Evolutionary conservation across 768 basidiomycete genomes (phyloP), one percentile per base, ranked within the genome.

Genomic region (Xerocomus spinulosus): DNA sequence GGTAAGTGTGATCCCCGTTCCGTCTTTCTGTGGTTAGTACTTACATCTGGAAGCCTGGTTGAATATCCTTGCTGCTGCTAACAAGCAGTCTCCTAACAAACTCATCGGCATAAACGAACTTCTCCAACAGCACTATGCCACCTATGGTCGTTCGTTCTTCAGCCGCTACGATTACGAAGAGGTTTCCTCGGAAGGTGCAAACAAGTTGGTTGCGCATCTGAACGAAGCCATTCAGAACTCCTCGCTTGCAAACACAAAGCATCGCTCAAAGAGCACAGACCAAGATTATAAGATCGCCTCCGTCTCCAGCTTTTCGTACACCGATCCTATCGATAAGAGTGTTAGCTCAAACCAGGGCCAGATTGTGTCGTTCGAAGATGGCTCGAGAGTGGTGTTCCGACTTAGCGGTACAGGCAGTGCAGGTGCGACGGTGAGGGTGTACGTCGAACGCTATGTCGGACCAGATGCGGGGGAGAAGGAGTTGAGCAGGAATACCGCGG

Each of bases 131-230:
- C 92, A 94, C 75, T 99, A 97, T 72, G 76, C 79, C 52, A 83
- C 78, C 59, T 98, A 99, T 68, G 96, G 96, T 36, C 91, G 96
- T 50, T 92, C 86, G 40, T 98, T 96, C 83, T 99, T 99, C 79
- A 94, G 89, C 58, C 87, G 94, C 52, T 98, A 99, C 70, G 96
- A 99, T 71, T 99, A 99, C 73, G 96, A 99, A 66, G 96, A 98
- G 67, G 92, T 96, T 38, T 78, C 90, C 2, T 92, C 93, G 0
- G 88, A 87, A 30, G 91, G 88, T 26, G 96, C 96, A 37, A 81
- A 89, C 60, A 82, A 83, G 52, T 75, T 99, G 54, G 92, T 98
- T 61, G 78, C 76, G 28, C 75, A 82, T 61, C 71, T 99, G 63
- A 82, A 93, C 66, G 69, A 74, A 9, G 79, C 81, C 30, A 82